phyloP scores from a whole-genome alignment of 805 yeast genomes.

The Hanseniaspora guilliermondii region DNA sequence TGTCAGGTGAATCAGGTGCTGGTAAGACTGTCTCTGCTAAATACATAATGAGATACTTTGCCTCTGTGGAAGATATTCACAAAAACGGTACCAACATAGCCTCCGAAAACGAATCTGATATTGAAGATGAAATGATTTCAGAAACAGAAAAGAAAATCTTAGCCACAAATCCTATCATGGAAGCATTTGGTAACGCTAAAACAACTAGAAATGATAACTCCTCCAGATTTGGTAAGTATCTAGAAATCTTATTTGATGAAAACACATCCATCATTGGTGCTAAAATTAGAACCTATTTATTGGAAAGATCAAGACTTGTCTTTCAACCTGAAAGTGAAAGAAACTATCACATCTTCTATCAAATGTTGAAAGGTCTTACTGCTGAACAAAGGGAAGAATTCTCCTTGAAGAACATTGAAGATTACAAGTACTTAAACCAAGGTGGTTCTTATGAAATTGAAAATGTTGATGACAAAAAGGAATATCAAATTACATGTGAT shows the following conservation, averaged over 20 bases:
- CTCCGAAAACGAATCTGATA: constrained; percentile 17
- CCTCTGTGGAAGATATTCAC: constrained; percentile 61
- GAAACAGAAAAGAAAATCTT: constrained; percentile 85
- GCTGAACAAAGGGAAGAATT: constrained; percentile 41
- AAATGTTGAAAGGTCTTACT: constrained; percentile 62
- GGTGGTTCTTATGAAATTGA: constrained; percentile 63
- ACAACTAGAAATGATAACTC: constrained; percentile 83
- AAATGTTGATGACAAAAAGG: constrained; percentile 72
- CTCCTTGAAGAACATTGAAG: constrained; percentile 50
- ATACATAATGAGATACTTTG: constrained; percentile 93
- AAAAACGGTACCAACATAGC: constrained; percentile 16
- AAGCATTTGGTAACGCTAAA: constrained; percentile 89
- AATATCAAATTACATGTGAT: constrained; percentile 59
- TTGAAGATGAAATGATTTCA: constrained; percentile 47
- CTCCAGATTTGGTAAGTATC: constrained; percentile 87
- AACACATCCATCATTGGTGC: constrained; percentile 82
- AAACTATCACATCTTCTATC: constrained; percentile 91
- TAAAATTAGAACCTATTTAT: constrained; percentile 76
- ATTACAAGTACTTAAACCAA: constrained; percentile 74
- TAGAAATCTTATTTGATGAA: constrained; percentile 76
- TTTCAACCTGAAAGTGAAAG: constrained; percentile 86
- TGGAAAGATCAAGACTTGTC: constrained; percentile 88
- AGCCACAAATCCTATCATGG: constrained; percentile 88
- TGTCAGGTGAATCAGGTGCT: constrained; percentile 96
- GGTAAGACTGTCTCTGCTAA: constrained; percentile 97